Percentiles rank a stretch among this genome's conserved stretches.
phyloP scores from a whole-genome alignment of 768 basidiomycete genomes.

The Neoboletus magnificus region DNA sequence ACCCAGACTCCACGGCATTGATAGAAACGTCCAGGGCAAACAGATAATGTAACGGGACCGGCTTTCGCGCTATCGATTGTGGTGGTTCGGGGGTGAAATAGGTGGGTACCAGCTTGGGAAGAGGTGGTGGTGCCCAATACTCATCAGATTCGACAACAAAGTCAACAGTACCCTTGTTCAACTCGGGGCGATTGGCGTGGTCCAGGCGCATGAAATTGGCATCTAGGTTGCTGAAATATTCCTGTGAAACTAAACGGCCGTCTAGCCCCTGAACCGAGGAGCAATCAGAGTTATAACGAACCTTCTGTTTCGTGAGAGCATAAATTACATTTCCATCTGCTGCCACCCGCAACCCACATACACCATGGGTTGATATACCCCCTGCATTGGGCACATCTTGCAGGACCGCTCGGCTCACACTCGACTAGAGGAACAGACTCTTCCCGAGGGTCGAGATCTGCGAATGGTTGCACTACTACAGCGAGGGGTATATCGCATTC shows the following conservation, averaged over 20 bases:
- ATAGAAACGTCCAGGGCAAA: conserved; percentile 85
- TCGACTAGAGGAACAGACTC: conserved; percentile 78
- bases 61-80: conserved; percentile 45
- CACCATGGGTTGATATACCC: conserved; percentile 96
- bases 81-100: conserved; percentile 52
- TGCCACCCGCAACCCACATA: conserved; percentile 76
- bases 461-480: conserved; percentile 87
- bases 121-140: conserved; percentile 82
- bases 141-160: conserved; percentile 70
- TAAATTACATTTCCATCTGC: conserved; percentile 89
- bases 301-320: conserved; percentile 84
- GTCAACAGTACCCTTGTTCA: conserved; percentile 89
- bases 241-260: conserved; percentile 54
- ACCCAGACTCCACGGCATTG: conserved; percentile 64
- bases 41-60: conserved; percentile 69
- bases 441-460: conserved; percentile 72
- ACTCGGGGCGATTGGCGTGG: conserved; percentile 76
- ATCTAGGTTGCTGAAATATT: conserved; percentile 85
- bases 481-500: conserved; percentile 85
- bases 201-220: conserved; percentile 75
- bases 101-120: conserved; percentile 48
- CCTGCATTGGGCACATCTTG: conserved; percentile 80
- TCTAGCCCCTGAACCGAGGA: conserved; percentile 5
- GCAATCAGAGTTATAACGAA: conserved; percentile 35
- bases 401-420: conserved; percentile 67